These are phyloP conservation scores for Closterium sp. DNA, from an alignment of 139 green algal species.

Conservation along the genomic window DNA sequence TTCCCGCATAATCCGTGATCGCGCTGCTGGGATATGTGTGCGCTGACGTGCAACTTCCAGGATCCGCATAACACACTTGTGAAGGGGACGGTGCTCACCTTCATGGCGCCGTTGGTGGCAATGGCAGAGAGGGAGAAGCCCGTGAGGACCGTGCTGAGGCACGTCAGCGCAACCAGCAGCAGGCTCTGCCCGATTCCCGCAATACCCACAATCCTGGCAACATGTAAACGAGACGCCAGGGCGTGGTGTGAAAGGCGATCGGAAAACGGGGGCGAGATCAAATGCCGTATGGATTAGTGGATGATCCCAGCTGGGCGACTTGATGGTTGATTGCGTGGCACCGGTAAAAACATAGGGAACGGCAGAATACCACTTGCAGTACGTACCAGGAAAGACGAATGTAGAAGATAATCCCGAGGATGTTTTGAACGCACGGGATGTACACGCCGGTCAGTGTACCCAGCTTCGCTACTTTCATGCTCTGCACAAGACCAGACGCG, in stretches of 20 bases:
- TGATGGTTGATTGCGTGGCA: not conserved
- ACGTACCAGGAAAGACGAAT: conserved; percentile 52
- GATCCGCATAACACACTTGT: not conserved
- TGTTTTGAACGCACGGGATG: conserved; percentile 57
- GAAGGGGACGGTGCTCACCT: conserved; percentile 21
- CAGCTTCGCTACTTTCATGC: conserved; percentile 39
- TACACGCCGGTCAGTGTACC: conserved; percentile 56
- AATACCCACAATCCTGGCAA: conserved; percentile 54
- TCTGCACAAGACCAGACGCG: conserved; percentile 12
- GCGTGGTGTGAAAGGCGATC: not conserved
- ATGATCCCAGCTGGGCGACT: not conserved
- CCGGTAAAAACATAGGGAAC: not conserved
- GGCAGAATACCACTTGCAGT: not conserved
- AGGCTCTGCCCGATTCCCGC: conserved; percentile 45
- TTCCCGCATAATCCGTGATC: not conserved
- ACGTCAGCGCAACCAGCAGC: conserved; percentile 41
- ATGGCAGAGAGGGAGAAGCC: conserved; percentile 55
- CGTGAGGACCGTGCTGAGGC: conserved; percentile 55
- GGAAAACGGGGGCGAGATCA: not conserved
- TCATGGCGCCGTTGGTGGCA: conserved; percentile 55
- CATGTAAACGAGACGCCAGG: not conserved
- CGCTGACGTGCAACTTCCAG: not conserved
- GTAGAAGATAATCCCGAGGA: conserved; percentile 55
- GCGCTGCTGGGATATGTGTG: not conserved
- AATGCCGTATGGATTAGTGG: too few species aligned